These are phyloP conservation scores for Hura crepitans DNA, from an alignment of 441 rosid species.

Conservation along the genomic window DNA sequence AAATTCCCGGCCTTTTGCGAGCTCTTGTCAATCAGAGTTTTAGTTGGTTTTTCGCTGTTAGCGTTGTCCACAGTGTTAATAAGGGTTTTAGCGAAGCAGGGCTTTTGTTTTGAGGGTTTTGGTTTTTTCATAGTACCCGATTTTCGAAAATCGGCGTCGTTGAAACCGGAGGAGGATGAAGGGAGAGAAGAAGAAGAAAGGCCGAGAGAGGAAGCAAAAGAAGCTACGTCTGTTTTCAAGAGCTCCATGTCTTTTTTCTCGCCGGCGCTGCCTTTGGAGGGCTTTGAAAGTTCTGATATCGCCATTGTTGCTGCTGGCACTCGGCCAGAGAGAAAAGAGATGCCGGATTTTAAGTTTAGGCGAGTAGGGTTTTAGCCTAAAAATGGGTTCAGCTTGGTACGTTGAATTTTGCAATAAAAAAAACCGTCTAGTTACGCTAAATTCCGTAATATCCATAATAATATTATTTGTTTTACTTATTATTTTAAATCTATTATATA, in stretches of 20 bases:
- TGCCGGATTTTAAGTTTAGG: too few relatives aligned
- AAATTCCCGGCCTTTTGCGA: background rate
- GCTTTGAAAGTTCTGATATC: conserved; percentile 23
- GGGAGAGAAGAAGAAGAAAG: conserved; percentile 46
- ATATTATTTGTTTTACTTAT: too few relatives aligned
- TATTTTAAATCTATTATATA: too few relatives aligned
- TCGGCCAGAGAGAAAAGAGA: background rate
- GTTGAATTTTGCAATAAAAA: too few relatives aligned
- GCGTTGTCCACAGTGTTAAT: background rate
- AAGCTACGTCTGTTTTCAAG: conserved; percentile 65
- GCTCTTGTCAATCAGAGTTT: conserved; percentile 2
- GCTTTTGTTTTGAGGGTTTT: conserved; percentile 21
- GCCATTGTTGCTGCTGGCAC: conserved; percentile 29
- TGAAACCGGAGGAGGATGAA: conserved; percentile 54
- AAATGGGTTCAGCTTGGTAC: background rate
- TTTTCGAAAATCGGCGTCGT: conserved; percentile 74
- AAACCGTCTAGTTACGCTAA: too few relatives aligned
- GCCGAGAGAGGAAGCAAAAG: conserved; percentile 76
- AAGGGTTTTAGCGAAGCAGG: conserved; percentile 9
- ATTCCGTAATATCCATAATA: too few relatives aligned
- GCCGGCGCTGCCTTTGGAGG: background rate
- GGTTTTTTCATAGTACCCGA: conserved; percentile 28
- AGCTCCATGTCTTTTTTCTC: conserved; percentile 26
- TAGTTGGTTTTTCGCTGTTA: background rate
- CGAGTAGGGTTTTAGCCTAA: conserved; percentile 1